Percentiles rank a stretch among this genome's conserved stretches.
These are phyloP conservation scores for Wickerhamiella pararugosa DNA, from an alignment of 1,139 yeast genomes.

Conservation along the genomic window DNA sequence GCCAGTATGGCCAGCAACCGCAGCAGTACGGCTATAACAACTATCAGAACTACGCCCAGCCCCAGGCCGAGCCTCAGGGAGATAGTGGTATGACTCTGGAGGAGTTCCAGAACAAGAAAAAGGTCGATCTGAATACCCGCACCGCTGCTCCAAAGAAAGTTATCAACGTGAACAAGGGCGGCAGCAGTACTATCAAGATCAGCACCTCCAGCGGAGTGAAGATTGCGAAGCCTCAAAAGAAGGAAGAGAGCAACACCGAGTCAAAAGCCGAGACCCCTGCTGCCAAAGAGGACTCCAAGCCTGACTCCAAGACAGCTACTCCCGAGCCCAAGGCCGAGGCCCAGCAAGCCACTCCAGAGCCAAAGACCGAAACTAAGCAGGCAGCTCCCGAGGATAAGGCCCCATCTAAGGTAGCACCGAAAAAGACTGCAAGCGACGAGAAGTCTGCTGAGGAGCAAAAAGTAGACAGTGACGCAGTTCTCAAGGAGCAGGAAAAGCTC, in stretches of 20 bases:
- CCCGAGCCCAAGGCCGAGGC: slow-evolving; percentile 22
- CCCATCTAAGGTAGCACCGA: slow-evolving; percentile 16
- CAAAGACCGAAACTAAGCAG: slow-evolving; percentile 21
- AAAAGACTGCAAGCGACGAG: slow-evolving; percentile 14
- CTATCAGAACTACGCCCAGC: slow-evolving; percentile 20
- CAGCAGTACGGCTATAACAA: slow-evolving; percentile 18
- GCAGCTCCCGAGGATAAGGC: slow-evolving; percentile 18
- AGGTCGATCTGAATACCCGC: slow-evolving; percentile 24
- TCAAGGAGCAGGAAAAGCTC: slow-evolving; percentile 65
- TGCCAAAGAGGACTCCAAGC: slow-evolving; percentile 8
- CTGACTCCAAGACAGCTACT: slow-evolving; percentile 8
- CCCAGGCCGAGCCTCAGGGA: slow-evolving; percentile 20
- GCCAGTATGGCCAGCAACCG: slow-evolving; percentile 23
- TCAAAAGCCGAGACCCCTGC: no score
- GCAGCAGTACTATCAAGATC: slow-evolving; percentile 11
- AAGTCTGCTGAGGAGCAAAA: slow-evolving; percentile 20
- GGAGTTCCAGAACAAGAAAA: slow-evolving; percentile 66
- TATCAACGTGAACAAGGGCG: slow-evolving; percentile 9
- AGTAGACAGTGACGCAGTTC: slow-evolving; percentile 35
- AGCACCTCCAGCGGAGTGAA: slow-evolving; percentile 13
- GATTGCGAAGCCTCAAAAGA: slow-evolving; percentile 13
- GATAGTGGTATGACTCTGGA: slow-evolving; percentile 62
- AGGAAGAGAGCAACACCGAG: no score
- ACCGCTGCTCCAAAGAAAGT: slow-evolving; percentile 18
- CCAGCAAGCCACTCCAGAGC: slow-evolving; percentile 20